Base-by-base conservation (phyloP, 1,284 basidiomycete species). In the Malassezia globosa region DNA sequence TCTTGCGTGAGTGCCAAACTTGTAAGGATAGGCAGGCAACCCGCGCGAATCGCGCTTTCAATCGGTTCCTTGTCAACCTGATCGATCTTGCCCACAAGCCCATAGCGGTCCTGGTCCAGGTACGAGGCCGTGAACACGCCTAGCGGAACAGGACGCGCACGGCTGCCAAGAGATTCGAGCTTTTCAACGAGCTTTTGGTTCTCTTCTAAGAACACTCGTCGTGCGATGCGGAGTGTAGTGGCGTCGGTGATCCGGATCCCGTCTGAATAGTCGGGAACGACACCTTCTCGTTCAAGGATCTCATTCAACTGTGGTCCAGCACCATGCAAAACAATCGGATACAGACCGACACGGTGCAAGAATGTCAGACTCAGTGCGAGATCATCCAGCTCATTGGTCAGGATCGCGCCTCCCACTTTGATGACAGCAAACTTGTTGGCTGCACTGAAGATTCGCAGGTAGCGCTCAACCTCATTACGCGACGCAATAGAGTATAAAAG, bases 241-340 rank as follows among this genome's bases (percentile, higher is more conserved):
- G 67, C 63, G 37, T 71, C 67, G 42, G 68, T 71, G 56, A 71
- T 71, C n/a, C 68, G 66, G 39, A 71, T 71, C 33, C 68, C 68
- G 43, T 71, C 68, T 18, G 62, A 65, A 57, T 71, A 71, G 58
- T 71, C 67, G 26, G 68, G 68, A 49, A 61, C 65, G 10, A 71
- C 64, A 14, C 68, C 68, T 46, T 69, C 68, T 41, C 61, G 58
- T 54, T 71, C 68, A 19, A 71, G 58, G n/a, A 71, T 63, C 33
- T 69, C 66, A 44, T 71, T 71, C 34, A 71, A 61, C 57, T 71
- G 68, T 8, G 68, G 68, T n/a, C 68, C 68, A 14, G 68, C 68
- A 37, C 68, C 68, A 52, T 71, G 68, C 33, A 71, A 51, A 21
- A 71, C 65, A 44, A 71, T 66, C 34, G 68, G 68, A 49, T 68